Evolutionary conservation across 2,329 filamentous ascomycete species (phyloP), one percentile per base, ranked within the genome.

Genomic region (Claviceps purpurea): DNA sequence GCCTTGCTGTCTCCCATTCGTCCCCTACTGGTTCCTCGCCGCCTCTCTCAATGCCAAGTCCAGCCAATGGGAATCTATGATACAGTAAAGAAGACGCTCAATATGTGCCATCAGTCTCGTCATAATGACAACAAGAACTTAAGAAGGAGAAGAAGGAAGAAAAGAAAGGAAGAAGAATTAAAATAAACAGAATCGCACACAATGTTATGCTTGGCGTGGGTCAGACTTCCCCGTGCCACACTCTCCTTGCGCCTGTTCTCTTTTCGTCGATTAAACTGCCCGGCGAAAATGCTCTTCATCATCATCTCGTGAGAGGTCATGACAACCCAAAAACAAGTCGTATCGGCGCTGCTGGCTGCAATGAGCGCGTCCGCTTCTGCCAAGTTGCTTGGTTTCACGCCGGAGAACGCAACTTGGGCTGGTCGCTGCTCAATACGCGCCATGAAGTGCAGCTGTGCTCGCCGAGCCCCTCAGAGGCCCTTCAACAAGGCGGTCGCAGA

Each of bases 331-430:
- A 51, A 73, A 72, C 66, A 75, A 76, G 55, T 77, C 74, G 55
- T 11, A 34, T 76, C 71, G 49, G 59, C 62, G 26, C 65, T 65
- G 50, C 57, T 53, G 37, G 58, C 52, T 47, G 52, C 56, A 26
- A 62, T 64, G 51, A 72, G 57, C 58, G 64, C 64, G 52, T 69
- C 71, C 11, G 75, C 64, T n/a, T 64, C 57, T 73, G 24, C 67
- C 66, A 54, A 88, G 70, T 64, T 87, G 87, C 72, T 91, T 93
- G 50, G 85, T 86, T 67, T 89, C 85, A 54, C 85, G 77, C 5
- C 85, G 67, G 89, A 85, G 67, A 94, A 94, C n/a, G 87, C 87
- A 58, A 93, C 82, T 2, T 87, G 87, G 11, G 87, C 87, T 49
- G 95, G 70, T 30, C 79, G 82, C 64, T 85, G 82, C 51, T 84